phyloP scores from a whole-genome alignment of 306 rosid genomes.

The Biancaea sappan region DNA sequence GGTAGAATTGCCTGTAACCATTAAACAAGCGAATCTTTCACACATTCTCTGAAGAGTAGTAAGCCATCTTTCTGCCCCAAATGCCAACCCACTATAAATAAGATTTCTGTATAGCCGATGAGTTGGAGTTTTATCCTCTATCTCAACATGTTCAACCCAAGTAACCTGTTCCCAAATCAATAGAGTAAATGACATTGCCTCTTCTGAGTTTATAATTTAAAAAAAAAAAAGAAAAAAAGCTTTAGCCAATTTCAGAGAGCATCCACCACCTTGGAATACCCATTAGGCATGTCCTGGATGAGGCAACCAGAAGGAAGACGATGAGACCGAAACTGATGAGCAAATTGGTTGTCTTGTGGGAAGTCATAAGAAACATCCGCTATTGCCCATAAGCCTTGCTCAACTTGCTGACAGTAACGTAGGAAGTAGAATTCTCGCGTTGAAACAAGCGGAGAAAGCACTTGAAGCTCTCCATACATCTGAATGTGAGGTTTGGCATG shows the following conservation, averaged over 20 bases:
- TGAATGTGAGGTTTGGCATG: conserved; percentile 25
- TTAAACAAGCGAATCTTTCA: conserved; percentile 80
- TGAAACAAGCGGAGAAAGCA: conserved; percentile 81
- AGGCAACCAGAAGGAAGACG: conserved; percentile 92
- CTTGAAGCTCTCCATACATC: conserved; percentile 88
- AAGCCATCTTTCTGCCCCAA: conserved; percentile 89
- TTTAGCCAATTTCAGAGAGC: not conserved
- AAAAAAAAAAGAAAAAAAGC: conserved; percentile 9
- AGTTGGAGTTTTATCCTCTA: conserved; percentile 76
- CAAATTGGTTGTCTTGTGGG: conserved; percentile 70
- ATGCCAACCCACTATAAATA: conserved; percentile 70
- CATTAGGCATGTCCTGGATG: conserved; percentile 94
- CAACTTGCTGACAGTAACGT: conserved; percentile 86
- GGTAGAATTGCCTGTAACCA: conserved; percentile 67
- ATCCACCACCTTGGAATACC: conserved; percentile 71
- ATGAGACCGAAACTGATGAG: conserved; percentile 59
- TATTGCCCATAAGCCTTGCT: conserved; percentile 84
- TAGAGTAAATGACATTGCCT: conserved; percentile 21
- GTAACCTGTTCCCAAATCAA: conserved; percentile 55
- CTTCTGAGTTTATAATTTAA: no score
- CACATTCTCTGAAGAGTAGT: conserved; percentile 82
- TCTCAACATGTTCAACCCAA: conserved; percentile 92
- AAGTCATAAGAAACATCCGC: conserved; percentile 80
- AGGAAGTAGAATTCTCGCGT: conserved; percentile 81
- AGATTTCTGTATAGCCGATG: conserved; percentile 74